Evolutionary conservation across 345 rosid species (phyloP), one percentile per base, ranked within the genome.

Genomic region (Excoecaria agallocha): DNA sequence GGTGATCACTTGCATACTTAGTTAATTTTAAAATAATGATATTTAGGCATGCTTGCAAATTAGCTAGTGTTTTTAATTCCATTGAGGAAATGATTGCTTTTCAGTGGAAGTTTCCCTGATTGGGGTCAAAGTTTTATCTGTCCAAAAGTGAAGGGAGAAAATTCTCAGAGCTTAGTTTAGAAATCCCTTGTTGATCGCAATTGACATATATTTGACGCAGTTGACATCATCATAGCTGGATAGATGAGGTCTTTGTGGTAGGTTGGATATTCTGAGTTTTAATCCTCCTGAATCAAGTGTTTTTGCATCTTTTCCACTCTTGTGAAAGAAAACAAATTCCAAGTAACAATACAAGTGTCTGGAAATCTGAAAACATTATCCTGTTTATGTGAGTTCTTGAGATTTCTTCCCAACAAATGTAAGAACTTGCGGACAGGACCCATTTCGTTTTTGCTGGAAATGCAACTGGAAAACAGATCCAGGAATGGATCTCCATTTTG

Each of bases 1-100:
- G 98, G 98, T 90, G 68, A 68, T 45, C 54, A 24, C 69, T 64
- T 41, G 4, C 30, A 8, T 54, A 22, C 25, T n/a, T 56, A 59
- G 22, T 63, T 20, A 16, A 55, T 30, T 2, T 60, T 11, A 30
- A 17, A 25, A 10, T 71, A 46, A 6, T 3, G 1, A 19, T 68
- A 17, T 15, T 15, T 13, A 2, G 19, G 3, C 20, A 46, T 54
- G 17, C 12, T 38, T 70, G 61, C 61, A 38, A 19, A 12, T n/a
- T 56, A 39, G 63, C 30, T 22, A 43, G 58, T 4, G 24, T 58
- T 12, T 41, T 4, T 19, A 2, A 41, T 41, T 30, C 37, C 12
- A 19, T 15, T 5, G 2, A 15, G 41, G 39, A 24, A 6, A 12
- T 25, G 24, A 50, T 51, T 64, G 46, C 30, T 43, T 68, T 46